Conservation (phyloP, 2,329 filamentous ascomycete species). For the Hypoxylon sp. region DNA sequence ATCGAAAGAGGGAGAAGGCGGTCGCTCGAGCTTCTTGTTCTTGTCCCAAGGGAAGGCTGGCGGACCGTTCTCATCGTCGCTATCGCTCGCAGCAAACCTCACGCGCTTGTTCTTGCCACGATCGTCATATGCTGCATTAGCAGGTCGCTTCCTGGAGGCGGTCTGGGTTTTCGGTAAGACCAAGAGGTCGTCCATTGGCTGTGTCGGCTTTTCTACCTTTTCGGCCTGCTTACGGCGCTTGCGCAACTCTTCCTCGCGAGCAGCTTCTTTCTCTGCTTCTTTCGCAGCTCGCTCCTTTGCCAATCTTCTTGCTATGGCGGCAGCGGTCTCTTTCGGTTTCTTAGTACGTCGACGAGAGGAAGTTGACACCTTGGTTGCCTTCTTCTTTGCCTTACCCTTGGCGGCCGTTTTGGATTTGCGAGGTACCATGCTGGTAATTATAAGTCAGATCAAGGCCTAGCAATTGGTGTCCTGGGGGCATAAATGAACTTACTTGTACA, state of each 20-base stretch:
- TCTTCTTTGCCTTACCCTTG: not conserved
- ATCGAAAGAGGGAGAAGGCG: slow-evolving; percentile 11
- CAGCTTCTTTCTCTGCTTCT: not conserved
- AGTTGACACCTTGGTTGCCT: not conserved
- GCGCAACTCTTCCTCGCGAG: slow-evolving; percentile 4
- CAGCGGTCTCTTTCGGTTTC: not conserved
- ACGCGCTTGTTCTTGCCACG: slow-evolving; percentile 21
- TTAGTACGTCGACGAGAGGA: not conserved
- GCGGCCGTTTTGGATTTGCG: not conserved
- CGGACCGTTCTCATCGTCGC: slow-evolving; percentile 3
- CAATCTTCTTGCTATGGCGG: not conserved
- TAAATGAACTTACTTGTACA: not conserved
- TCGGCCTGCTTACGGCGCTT: slow-evolving; percentile 4
- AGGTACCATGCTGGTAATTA: not conserved
- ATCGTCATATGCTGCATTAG: slow-evolving; percentile 37
- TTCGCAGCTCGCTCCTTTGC: slow-evolving; percentile 5
- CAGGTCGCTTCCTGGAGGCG: slow-evolving; percentile 19
- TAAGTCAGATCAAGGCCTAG: not conserved
- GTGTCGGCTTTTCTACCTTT: slow-evolving; percentile 28
- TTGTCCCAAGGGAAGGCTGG: slow-evolving; percentile 22
- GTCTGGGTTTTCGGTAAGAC: slow-evolving; percentile 13
- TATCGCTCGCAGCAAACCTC: not conserved
- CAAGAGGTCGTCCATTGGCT: slow-evolving; percentile 15
- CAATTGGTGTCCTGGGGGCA: not conserved
- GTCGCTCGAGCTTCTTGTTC: slow-evolving; percentile 31